Evolutionary conservation across 2,329 filamentous ascomycete species (phyloP), one percentile per base, ranked within the genome.

Genomic region (Phyllosticta citrichinensis): DNA sequence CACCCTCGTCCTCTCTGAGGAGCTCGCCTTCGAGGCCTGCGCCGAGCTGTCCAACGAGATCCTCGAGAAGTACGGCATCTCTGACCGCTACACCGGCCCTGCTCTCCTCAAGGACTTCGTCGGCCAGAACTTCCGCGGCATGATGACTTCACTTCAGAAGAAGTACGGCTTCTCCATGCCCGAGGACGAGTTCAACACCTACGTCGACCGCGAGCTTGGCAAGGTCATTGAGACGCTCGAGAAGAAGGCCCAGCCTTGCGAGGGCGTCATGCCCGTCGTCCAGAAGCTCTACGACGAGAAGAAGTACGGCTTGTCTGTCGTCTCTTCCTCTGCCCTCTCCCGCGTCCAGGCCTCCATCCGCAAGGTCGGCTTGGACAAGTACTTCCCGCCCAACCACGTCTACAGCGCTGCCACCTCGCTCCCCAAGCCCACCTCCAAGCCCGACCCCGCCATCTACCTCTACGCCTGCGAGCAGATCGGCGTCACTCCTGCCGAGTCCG

Each of bases 71-170:
- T 81, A 87, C 70, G 77, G 80, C 68, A 79, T 90, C 68, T 70
- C 80, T 25, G 80, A 84, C 67, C 84, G 82, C 71, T 96, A 95
- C 80, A 91, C 88, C 3, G 88, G 88, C 70, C 83, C 86, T 55
- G 81, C 85, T 63, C 86, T 96, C 65, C 89, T 96, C 77, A 79
- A 81, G 67, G 89, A 96, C 77, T 96, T 95, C 70, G 90, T 96
- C 68, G 91, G 92, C 68, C 88, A 94, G 74, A 96, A 95, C 82
- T 96, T 96, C 83, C 89, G 91, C 67, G 89, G 90, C 76, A 96
- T 96, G 89, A 86, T 96, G 77, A 75, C 79, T 62, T 85, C 84
- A 63, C 84, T 96, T 63, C 86, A 91, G 75, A 78, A 84, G 74
- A 87, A 88, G 75, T 86, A 89, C 80, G 80, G 81, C 75, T 93